These are phyloP conservation scores for Scheffersomyces quercinus DNA, from an alignment of 1,139 yeast species.

Conservation along the genomic window DNA sequence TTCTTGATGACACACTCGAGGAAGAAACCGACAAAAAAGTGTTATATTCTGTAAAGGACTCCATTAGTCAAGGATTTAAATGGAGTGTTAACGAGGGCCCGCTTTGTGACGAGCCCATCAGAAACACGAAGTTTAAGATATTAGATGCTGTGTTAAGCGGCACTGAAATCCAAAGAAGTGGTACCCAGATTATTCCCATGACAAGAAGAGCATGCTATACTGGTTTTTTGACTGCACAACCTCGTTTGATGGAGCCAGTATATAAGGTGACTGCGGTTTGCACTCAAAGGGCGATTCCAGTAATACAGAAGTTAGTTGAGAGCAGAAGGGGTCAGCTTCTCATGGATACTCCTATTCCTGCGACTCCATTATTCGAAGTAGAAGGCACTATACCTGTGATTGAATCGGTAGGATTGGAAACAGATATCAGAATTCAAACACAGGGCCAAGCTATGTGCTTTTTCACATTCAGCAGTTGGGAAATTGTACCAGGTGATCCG, in stretches of 20 bases:
- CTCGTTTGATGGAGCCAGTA: slow-evolving; percentile 80
- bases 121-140: slow-evolving; percentile 70
- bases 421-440: slow-evolving; percentile 76
- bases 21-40: slow-evolving; percentile 59
- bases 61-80: slow-evolving; percentile 72
- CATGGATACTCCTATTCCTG: slow-evolving; percentile 60
- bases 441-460: slow-evolving; percentile 78
- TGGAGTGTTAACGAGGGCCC: slow-evolving; percentile 92
- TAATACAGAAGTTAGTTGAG: slow-evolving; percentile 52
- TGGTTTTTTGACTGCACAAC: slow-evolving; percentile 76
- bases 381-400: slow-evolving; percentile 79
- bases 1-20: slow-evolving; percentile 77
- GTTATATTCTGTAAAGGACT: slow-evolving; percentile 49
- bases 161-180: slow-evolving; percentile 49
- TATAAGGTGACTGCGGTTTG: slow-evolving; percentile 65
- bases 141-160: slow-evolving; percentile 59
- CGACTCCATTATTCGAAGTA: slow-evolving; percentile 66
- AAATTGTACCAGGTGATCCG: slow-evolving; percentile 88
- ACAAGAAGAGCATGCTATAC: slow-evolving; percentile 83
- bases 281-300: slow-evolving; percentile 42
- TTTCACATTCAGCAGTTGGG: slow-evolving; percentile 70
- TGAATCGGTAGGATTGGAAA: slow-evolving; percentile 86
- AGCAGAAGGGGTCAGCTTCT: slow-evolving; percentile 64
- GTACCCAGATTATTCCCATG: slow-evolving; percentile 82
- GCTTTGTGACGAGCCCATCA: slow-evolving; percentile 78